Base-by-base conservation (phyloP, 1,284 basidiomycete species). In the Marasmius fiardii region DNA sequence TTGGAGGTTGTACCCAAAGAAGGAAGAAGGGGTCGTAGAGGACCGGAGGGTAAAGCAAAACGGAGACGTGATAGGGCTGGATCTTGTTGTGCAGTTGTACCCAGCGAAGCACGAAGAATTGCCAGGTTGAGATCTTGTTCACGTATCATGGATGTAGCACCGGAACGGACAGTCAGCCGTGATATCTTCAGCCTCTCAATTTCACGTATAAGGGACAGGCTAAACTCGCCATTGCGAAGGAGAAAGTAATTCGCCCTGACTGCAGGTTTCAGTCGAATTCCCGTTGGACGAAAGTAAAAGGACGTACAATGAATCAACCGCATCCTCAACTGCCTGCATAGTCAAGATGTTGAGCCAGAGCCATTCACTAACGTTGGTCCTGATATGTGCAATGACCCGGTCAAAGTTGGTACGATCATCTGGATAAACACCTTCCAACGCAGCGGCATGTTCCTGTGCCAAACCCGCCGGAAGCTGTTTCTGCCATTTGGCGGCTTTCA, bases 311-410 rank as follows among this genome's bases (percentile, higher is more conserved):
- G 84, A 83, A 56, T 90, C 80, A 11, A 92, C 80, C 0, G 89
- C 84, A 23, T 86, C 86, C 58, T 90, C 85, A 0, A 95, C 89
- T 61, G 93, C 90, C 60, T 83, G 82, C 63, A 82, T 83, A 0
- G 92, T 95, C 53, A 96, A 76, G 31, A 96, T 88, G 64, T 94
- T 92, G 31, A 85, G 73, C 92, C 94, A 96, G 2, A 96, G 75
- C 93, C 93, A 96, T 73, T 94, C 92, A 61, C 90, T 88, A 55
- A 92, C 79, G 55, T 86, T 82, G 2, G 79, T 85, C 56, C 88
- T 73, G 52, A 93, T 88, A 56, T 86, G 81, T 23, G 82, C 74
- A 28, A 94, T 81, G 55, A 86, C 80, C 18, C 76, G 72, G 64
- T 92, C 90, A 62, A 95, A 90, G n/a, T 75, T 78, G 60, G 89